Conservation (phyloP, 2,329 filamentous ascomycete genomes). For the Monosporascus sp. region DNA sequence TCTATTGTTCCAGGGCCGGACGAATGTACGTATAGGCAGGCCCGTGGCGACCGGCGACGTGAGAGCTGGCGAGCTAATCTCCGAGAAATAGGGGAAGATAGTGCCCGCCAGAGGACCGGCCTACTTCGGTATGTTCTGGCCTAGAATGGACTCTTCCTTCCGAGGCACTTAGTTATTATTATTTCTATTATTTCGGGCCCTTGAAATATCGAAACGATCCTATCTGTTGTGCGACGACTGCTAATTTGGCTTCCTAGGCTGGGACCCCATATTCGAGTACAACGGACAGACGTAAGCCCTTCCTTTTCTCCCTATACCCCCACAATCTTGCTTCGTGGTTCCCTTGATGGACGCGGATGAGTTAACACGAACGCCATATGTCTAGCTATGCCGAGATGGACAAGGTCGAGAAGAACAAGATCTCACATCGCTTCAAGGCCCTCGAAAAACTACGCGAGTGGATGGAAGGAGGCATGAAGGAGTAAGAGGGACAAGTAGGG, state of each 20-base stretch:
- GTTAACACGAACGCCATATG: background rate
- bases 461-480: constrained; percentile 47
- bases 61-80: background rate
- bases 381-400: constrained; percentile 87
- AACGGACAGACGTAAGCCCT: constrained; percentile 68
- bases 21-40: constrained; percentile 51
- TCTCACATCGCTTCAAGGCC: constrained; percentile 88
- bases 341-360: too few relatives aligned
- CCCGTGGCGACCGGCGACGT: background rate
- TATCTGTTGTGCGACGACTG: too few relatives aligned
- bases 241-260: constrained; percentile 51
- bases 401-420: constrained; percentile 77
- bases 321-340: background rate
- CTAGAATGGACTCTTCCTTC: background rate
- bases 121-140: constrained; percentile 65
- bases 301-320: background rate
- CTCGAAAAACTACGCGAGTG: constrained; percentile 79
- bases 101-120: constrained; percentile 76
- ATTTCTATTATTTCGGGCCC: too few relatives aligned
- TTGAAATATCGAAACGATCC: too few relatives aligned
- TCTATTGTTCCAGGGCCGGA: constrained; percentile 86
- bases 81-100: constrained; percentile 57
- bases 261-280: constrained; percentile 96
- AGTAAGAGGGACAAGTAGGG: constrained; percentile 2
- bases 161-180: too few relatives aligned